Base-by-base conservation (phyloP, 768 basidiomycete species). In the Calocybe indica region DNA sequence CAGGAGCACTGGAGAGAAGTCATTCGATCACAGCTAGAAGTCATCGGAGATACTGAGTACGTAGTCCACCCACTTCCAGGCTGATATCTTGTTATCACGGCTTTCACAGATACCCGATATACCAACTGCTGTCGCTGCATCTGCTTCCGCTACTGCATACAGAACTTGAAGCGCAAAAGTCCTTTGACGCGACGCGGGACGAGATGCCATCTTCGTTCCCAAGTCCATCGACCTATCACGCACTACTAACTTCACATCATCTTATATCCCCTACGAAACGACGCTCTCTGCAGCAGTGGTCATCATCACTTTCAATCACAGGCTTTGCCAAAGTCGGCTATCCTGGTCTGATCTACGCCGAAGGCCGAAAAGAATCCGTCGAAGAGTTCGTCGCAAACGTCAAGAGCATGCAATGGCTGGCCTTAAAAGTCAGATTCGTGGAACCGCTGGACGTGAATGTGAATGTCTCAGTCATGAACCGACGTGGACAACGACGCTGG, bases 361-460 rank as follows among this genome's bases (percentile, higher is more conserved):
- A 80, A 58, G 86, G 85, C 6, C 54, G 55, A 13, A 66, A 68
- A 37, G 63, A 70, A 6, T 65, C 75, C 40, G 67, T 88, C 9
- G 74, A 82, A 55, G 79, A 82, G 53, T 87, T 87, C 53, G 76
- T 85, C 1, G 65, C 59, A 13, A 83, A 82, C 44, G 75, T 88
- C 46, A 86, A 83, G 58, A 73, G 69, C 13, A 86, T 88, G 85
- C 83, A 88, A 56, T 89, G 87, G 88, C 67, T 88, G 0, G 86
- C 86, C 7, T 62, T 88, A 51, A 71, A 75, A 46, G 63, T 85
- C 5, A 63, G 86, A 15, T 83, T 86, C 55, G 58, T 80, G 13
- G 82, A 85, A 55, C 65, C 73, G 9, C 36, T 75, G 6, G 50
- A 52, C 40, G 29, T 42, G 22, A 15, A 54, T 15, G 46, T 38